Base-by-base conservation (phyloP, 495 filamentous ascomycete species). In the Echria macrotheca region DNA sequence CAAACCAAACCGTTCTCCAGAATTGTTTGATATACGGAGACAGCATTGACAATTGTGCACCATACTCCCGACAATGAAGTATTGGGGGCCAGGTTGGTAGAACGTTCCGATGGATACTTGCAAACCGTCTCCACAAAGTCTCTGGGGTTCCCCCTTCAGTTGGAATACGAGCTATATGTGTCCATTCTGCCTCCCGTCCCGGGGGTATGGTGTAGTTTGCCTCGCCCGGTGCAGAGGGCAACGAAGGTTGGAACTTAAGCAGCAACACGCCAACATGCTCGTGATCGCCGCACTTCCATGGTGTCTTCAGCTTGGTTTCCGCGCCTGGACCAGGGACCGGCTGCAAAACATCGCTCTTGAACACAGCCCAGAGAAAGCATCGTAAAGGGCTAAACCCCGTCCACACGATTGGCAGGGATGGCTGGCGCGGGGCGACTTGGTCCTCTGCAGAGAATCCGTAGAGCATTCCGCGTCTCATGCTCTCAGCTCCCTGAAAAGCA, bases 301-400 rank as follows among this genome's bases (percentile, higher is more conserved):
- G 19, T 9, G 9, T 21, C 38, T 41, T 23, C 15, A 41, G 15
- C 19, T 41, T 41, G 19, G 12, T 23, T 2, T n/a, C 9, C 5
- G 24, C 18, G 7, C 18, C 24, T 10, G 38, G 1, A 22, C 17
- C 21, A 1, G 38, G 38, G 38, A 41, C 38, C 38, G 15, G 19
- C 7, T 41, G 38, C 19, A 41, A 23, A 41, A 41, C 38, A 6
- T 41, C 38, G 19, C 17, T 11, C 38, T 23, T 41, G 38, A 41
- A 41, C 15, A n/a, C 38, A 22, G 38, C 38, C 38, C 38, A 41
- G 21, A 41, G 38, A 21, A 41, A 41, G 19, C 18, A 41, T 6
- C 38, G 3, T 23, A 41, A 41, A 9, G 38, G 38, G 38, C 38
- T 41, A 22, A 41, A 41, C 38, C 17, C 38, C 8, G 38, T 41